A percentile compares a stretch with the other conserved stretches of the same genome.
phyloP scores from a whole-genome alignment of 202 grass and related monocot species.

The Schoenoplectus triqueter region DNA sequence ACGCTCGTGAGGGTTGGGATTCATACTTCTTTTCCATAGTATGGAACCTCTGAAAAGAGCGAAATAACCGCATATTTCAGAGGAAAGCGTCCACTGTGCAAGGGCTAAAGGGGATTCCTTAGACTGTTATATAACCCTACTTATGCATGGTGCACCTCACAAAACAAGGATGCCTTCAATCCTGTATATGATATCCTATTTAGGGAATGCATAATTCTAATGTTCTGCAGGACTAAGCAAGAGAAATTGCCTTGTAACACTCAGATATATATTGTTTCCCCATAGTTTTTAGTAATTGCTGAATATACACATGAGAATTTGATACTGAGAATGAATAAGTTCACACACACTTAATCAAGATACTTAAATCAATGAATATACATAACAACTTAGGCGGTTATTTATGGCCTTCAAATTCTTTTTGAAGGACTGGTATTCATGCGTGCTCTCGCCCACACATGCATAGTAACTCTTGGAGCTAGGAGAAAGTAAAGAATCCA shows the following conservation, averaged over 20 bases:
- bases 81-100: too few relatives aligned
- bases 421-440: slow-evolving; percentile 96
- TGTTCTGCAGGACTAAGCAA: background rate
- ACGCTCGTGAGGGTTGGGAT: too few relatives aligned
- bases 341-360: too few relatives aligned
- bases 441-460: slow-evolving; percentile 94
- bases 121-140: slow-evolving; percentile 7
- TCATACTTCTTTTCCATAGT: too few relatives aligned
- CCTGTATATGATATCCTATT: background rate
- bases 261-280: background rate
- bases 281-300: background rate
- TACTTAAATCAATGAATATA: background rate
- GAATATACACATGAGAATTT: background rate
- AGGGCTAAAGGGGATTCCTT: too few relatives aligned
- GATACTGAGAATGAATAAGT: background rate
- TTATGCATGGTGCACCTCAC: background rate
- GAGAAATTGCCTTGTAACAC: background rate
- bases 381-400: slow-evolving; percentile 80
- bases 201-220: background rate
- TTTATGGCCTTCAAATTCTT: slow-evolving; percentile 82
- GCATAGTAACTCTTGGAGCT: slow-evolving; percentile 99
- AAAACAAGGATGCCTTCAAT: slow-evolving; percentile 5
- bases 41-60: too few relatives aligned
- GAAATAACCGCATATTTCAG: too few relatives aligned
- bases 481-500: slow-evolving; percentile 86